phyloP scores from a whole-genome alignment of 805 yeast species.

The Suhomyces sp. region DNA sequence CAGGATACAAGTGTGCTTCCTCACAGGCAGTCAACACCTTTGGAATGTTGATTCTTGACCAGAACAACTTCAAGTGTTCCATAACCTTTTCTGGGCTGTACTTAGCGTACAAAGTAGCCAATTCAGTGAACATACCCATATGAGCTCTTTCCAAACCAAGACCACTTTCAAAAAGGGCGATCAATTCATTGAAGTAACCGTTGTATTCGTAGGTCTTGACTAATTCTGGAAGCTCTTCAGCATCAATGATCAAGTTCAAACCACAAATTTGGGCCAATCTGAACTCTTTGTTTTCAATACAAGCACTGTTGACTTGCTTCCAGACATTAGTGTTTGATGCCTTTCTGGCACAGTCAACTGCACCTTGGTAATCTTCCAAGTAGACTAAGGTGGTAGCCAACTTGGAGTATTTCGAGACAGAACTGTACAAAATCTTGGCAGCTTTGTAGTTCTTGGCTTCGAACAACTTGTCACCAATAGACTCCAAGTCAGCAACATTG shows the following conservation, averaged over 20 bases:
- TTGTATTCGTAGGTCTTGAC: slow-evolving; percentile 82
- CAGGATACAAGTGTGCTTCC: slow-evolving; percentile 93
- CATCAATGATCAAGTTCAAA: slow-evolving; percentile 92
- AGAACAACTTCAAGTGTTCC: slow-evolving; percentile 95
- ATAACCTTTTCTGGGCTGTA: slow-evolving; percentile 85
- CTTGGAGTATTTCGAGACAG: slow-evolving; percentile 90
- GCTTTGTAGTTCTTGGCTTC: slow-evolving; percentile 83
- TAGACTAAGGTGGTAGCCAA: slow-evolving; percentile 95
- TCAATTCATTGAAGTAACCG: slow-evolving; percentile 90
- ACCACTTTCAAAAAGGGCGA: slow-evolving; percentile 92
- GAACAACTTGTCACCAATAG: slow-evolving; percentile 87
- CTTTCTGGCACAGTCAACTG: slow-evolving; percentile 98
- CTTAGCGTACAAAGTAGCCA: slow-evolving; percentile 86
- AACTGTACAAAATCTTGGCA: slow-evolving; percentile 82
- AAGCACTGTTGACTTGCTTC: slow-evolving; percentile 96
- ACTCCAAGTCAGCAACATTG: slow-evolving; percentile 89
- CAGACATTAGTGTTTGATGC: slow-evolving; percentile 92
- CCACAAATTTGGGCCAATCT: slow-evolving; percentile 98
- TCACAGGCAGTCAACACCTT: slow-evolving; percentile 94
- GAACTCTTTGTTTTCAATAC: slow-evolving; percentile 92
- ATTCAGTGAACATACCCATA: slow-evolving; percentile 99
- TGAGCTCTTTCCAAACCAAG: slow-evolving; percentile 97
- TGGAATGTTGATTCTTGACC: slow-evolving; percentile 98
- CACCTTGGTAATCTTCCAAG: slow-evolving; percentile 88
- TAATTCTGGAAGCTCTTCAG: slow-evolving; percentile 91